Evolutionary conservation across 163 green algal genomes (phyloP).

Genomic region (Scenedesmus sp.): DNA sequence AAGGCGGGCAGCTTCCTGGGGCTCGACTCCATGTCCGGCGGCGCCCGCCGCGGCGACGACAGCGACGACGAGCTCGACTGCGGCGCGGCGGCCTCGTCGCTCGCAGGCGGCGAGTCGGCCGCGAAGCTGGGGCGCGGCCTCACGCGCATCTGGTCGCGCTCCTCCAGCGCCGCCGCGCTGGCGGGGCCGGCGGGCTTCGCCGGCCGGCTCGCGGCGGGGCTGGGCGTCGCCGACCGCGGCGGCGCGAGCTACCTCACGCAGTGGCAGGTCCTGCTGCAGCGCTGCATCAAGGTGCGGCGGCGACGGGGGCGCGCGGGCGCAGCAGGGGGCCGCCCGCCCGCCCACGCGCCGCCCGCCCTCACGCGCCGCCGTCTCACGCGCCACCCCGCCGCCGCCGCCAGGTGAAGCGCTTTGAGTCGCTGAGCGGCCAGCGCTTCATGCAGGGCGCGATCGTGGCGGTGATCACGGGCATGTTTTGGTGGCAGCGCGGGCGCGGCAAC

Average conservation of each 20-base stretch:
- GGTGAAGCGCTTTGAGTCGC: slow-evolving; percentile 77
- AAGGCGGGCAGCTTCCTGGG: slow-evolving; percentile 39
- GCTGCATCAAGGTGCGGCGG: slow-evolving; percentile 62
- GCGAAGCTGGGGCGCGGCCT: slow-evolving; percentile 22
- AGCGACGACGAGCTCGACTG: not conserved
- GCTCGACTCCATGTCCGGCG: not conserved
- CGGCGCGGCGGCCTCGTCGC: not conserved
- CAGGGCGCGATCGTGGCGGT: slow-evolving; percentile 77
- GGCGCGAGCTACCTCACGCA: slow-evolving; percentile 64
- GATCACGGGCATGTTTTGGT: slow-evolving; percentile 78
- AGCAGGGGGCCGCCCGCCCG: too few relatives aligned
- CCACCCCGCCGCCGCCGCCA: slow-evolving; percentile 60
- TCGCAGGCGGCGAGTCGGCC: not conserved
- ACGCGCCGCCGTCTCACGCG: too few relatives aligned
- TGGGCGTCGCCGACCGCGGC: slow-evolving; percentile 53
- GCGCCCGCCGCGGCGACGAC: too few relatives aligned
- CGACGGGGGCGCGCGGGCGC: too few relatives aligned
- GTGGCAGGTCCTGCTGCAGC: slow-evolving; percentile 62
- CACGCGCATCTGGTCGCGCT: slow-evolving; percentile 22
- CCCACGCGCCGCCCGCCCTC: too few relatives aligned
- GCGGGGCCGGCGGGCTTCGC: not conserved
- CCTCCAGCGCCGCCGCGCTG: not conserved
- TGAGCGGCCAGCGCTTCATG: slow-evolving; percentile 72
- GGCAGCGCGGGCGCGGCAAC: slow-evolving; percentile 54
- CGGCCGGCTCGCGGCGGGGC: not conserved